phyloP scores from a whole-genome alignment of 78 protist species.

The Dictyostelium purpureum region DNA sequence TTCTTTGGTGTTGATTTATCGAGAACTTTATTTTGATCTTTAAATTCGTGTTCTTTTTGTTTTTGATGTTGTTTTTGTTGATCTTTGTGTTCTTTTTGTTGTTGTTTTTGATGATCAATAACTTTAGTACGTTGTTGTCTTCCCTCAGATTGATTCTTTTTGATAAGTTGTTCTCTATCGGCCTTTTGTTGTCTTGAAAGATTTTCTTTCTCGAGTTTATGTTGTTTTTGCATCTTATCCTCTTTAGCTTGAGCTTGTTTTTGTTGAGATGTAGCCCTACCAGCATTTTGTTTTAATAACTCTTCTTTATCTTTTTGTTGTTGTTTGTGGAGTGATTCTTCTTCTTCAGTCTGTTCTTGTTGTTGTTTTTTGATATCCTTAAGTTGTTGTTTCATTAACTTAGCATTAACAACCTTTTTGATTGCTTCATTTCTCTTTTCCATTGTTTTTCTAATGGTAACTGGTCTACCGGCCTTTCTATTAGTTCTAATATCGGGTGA shows the following conservation, averaged over 20 bases:
- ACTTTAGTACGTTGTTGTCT: conserved; percentile 34
- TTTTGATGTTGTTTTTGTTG: conserved; percentile 70
- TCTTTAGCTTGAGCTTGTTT: conserved; percentile 32
- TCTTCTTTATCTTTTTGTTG: conserved; percentile 81
- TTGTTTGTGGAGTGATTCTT: conserved; percentile 49
- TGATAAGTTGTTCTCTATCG: conserved; percentile 52
- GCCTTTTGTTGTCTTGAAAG: conserved; percentile 52
- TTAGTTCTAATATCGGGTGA: conserved; percentile 75
- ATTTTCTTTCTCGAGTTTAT: conserved; percentile 52
- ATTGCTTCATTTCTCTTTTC: conserved; percentile 72
- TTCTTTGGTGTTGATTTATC: conserved; percentile 74
- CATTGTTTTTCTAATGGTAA: conserved; percentile 72
- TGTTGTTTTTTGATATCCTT: conserved; percentile 75
- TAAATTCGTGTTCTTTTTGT: conserved; percentile 42
- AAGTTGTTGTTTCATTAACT: conserved; percentile 76
- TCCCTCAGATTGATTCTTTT: conserved; percentile 52
- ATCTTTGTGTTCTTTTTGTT: conserved; percentile 61
- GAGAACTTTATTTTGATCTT: conserved; percentile 30
- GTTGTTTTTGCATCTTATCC: conserved; percentile 36
- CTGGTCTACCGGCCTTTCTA: conserved; percentile 68
- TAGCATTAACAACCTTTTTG: conserved; percentile 66
- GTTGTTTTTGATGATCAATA: conserved; percentile 61
- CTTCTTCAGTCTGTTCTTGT: conserved; percentile 65
- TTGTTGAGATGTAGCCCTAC: conserved; percentile 46
- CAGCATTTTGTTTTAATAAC: conserved; percentile 29